Conservation (phyloP, 2,329 filamentous ascomycete species). For the Aphanoascus verrucosus region DNA sequence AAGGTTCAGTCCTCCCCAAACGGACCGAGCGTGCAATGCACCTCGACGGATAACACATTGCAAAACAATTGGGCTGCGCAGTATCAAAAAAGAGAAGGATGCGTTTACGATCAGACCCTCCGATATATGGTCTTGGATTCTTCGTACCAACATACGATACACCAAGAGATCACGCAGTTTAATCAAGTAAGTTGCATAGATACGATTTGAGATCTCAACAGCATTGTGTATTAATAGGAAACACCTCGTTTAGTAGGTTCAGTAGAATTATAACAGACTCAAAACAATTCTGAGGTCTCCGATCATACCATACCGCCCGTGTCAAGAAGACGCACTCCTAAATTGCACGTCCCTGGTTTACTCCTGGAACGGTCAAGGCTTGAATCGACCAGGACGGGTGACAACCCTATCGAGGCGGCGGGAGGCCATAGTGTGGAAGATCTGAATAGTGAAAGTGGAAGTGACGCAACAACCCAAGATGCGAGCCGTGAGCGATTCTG, state of each 20-base stretch:
- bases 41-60: conserved; percentile 3
- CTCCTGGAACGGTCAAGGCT: conserved; percentile 1
- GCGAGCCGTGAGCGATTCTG: neutral
- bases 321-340: neutral
- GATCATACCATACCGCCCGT: neutral
- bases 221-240: no score
- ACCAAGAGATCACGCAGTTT: no score
- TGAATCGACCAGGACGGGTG: no score
- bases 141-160: no score
- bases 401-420: neutral
- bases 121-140: no score
- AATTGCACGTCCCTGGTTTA: neutral
- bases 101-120: neutral
- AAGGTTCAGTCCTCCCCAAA: conserved; percentile 18
- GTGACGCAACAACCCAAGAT: conserved; percentile 3
- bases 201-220: no score
- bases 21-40: conserved; percentile 23
- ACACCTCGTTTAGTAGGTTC: no score
- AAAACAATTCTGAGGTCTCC: no score
- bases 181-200: no score
- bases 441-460: no score
- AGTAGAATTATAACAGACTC: no score
- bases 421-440: neutral
- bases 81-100: neutral
- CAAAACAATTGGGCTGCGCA: neutral